Evolutionary conservation across 2,329 filamentous ascomycete genomes (phyloP).

Genomic region (Fusarium illudens): DNA sequence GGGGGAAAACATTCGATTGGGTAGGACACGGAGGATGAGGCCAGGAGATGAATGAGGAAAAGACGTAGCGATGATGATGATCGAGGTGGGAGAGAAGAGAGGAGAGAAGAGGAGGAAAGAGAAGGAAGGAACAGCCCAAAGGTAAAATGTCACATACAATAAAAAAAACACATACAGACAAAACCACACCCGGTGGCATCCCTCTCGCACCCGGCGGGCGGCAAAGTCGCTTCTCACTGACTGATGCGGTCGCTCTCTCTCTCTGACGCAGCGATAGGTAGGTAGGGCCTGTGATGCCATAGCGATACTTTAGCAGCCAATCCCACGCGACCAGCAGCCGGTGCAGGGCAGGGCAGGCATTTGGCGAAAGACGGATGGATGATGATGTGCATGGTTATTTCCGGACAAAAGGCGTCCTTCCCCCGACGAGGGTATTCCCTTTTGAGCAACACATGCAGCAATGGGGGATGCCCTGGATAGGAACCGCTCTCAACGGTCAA

Average conservation of each 20-base stretch:
- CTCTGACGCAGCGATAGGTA: too few species aligned
- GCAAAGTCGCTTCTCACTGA: constrained; percentile 7
- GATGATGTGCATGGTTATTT: constrained; percentile 20
- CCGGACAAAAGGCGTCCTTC: constrained; percentile 8
- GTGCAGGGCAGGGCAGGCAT: not conserved
- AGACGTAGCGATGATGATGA: not conserved
- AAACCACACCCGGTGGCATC: not conserved
- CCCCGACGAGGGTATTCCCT: not conserved
- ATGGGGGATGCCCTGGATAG: not conserved
- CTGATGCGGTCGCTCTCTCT: too few species aligned
- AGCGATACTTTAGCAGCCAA: constrained; percentile 29
- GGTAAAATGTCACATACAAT: not conserved
- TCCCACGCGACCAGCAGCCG: constrained; percentile 10
- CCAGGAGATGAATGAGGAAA: not conserved
- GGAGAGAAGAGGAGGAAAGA: not conserved
- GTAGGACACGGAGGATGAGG: not conserved
- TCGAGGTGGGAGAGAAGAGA: too few species aligned
- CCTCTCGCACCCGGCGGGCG: constrained; percentile 5
- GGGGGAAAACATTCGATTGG: not conserved
- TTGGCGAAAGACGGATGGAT: too few species aligned
- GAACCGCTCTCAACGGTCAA: not conserved
- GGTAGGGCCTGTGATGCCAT: constrained; percentile 27
- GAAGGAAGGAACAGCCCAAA: not conserved
- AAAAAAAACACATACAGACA: not conserved
- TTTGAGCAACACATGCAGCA: not conserved